Evolutionary conservation across 108 stramenopile species (phyloP).

Genomic region (Heterococcus sp.): DNA sequence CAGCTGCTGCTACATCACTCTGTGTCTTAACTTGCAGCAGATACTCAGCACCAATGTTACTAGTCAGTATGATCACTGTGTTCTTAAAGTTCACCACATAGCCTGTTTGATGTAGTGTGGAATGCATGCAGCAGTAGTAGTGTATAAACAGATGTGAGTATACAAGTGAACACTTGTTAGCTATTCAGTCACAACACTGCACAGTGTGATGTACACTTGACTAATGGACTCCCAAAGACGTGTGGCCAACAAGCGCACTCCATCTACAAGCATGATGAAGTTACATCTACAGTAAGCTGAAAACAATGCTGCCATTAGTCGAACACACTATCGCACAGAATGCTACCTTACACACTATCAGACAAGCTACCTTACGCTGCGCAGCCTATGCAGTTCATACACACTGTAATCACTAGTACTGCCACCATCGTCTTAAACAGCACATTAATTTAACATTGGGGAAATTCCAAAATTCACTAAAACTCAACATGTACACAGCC

Average conservation of each 20-base stretch:
- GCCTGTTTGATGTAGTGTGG: conserved; percentile 33
- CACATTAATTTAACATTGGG: neutral
- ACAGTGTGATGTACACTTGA: neutral
- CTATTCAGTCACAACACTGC: neutral
- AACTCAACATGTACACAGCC: no score
- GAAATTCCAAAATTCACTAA: neutral
- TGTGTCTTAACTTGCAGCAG: conserved; percentile 48
- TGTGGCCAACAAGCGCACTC: neutral
- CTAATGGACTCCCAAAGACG: neutral
- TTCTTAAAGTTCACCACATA: conserved; percentile 85
- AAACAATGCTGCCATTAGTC: no score
- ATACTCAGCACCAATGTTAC: conserved; percentile 75
- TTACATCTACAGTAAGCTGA: no score
- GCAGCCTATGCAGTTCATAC: neutral
- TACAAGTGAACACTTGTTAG: neutral
- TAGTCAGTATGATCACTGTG: conserved; percentile 81
- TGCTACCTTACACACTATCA: neutral
- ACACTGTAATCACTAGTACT: neutral
- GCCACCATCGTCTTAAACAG: neutral
- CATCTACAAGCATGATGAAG: no score
- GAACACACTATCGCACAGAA: no score
- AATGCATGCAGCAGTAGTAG: neutral
- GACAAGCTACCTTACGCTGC: neutral
- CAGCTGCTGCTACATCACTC: conserved; percentile 26
- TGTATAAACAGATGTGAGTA: neutral